phyloP scores from a whole-genome alignment of 768 basidiomycete genomes.

The Termitomyces sp. region DNA sequence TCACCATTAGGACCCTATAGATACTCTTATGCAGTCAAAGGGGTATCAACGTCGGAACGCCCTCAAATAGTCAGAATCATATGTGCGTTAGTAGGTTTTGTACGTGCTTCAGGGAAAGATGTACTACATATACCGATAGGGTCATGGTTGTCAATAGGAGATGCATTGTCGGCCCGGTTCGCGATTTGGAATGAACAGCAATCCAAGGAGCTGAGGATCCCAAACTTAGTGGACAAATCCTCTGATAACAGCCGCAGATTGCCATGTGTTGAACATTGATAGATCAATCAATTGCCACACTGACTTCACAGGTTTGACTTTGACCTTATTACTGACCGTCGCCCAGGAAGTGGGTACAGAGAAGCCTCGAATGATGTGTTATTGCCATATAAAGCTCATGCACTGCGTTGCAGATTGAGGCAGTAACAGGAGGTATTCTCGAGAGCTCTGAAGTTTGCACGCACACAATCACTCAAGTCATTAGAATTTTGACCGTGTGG shows the following conservation, averaged over 20 bases:
- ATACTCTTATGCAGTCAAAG: background rate
- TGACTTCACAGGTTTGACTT: background rate
- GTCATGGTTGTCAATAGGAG: background rate
- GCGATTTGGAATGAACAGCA: background rate
- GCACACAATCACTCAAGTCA: background rate
- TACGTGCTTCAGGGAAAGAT: background rate
- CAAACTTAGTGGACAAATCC: background rate
- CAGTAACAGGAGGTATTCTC: background rate
- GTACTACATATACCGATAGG: background rate
- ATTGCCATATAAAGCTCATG: background rate
- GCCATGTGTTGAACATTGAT: background rate
- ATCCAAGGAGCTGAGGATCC: background rate
- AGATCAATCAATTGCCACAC: background rate
- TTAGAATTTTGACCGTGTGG: background rate
- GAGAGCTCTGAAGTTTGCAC: background rate
- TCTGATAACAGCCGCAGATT: background rate
- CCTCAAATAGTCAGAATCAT: background rate
- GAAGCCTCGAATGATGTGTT: background rate
- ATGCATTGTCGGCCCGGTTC: background rate
- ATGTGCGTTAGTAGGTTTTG: background rate
- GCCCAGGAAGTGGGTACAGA: background rate
- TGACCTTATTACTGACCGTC: background rate
- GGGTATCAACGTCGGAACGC: background rate
- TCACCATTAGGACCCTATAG: background rate
- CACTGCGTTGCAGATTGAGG: background rate